These are phyloP conservation scores for Lentithecium fluviatile DNA, from an alignment of 495 filamentous ascomycete species.

Conservation along the genomic window DNA sequence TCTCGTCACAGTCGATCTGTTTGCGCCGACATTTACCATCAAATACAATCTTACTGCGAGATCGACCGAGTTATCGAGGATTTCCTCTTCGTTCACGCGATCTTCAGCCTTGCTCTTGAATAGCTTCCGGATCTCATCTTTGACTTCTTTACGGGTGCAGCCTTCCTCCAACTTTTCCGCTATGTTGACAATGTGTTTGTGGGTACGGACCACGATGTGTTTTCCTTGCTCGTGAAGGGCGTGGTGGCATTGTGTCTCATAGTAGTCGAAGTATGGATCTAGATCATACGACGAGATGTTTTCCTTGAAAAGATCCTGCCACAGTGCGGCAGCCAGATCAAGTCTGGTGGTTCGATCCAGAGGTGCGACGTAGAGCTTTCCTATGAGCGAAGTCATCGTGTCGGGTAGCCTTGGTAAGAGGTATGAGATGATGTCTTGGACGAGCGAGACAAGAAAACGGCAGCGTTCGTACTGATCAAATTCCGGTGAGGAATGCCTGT, in stretches of 20 bases:
- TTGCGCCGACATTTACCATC: slow-evolving; percentile 21
- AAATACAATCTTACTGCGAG: slow-evolving; percentile 13
- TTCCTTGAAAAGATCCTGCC: too few relatives aligned
- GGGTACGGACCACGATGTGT: slow-evolving; percentile 9
- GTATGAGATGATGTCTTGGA: too few relatives aligned
- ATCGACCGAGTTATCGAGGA: slow-evolving; percentile 15
- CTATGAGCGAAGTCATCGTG: too few relatives aligned
- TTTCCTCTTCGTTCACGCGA: neutral
- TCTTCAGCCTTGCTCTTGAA: neutral
- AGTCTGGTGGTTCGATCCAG: too few relatives aligned
- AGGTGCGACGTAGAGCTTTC: too few relatives aligned
- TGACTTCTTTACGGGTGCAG: neutral
- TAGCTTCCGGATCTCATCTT: neutral
- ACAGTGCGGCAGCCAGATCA: too few relatives aligned
- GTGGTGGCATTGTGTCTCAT: slow-evolving; percentile 5
- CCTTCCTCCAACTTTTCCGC: neutral
- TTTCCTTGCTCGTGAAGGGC: slow-evolving; percentile 16
- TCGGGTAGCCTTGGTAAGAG: too few relatives aligned
- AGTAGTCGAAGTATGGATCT: slow-evolving; percentile 12
- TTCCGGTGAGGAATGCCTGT: too few relatives aligned
- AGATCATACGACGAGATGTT: neutral
- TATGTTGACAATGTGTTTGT: slow-evolving; percentile 17
- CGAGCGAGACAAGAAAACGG: too few relatives aligned
- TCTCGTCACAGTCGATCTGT: slow-evolving; percentile 9
- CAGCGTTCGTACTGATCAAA: too few relatives aligned